Evolutionary conservation across 176 grass and related monocot genomes (phyloP).

Genomic region (Carex pumila): DNA sequence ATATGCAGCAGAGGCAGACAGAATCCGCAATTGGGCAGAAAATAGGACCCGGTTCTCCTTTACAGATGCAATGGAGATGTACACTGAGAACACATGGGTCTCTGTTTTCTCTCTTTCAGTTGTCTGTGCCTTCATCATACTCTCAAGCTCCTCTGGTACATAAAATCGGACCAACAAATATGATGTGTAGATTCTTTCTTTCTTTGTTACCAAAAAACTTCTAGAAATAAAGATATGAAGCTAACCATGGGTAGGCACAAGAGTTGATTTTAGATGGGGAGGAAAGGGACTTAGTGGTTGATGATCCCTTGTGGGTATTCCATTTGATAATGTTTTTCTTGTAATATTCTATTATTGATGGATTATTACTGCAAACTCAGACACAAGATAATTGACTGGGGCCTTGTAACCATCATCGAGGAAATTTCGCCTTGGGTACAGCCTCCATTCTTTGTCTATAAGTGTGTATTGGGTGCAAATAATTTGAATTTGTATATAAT

Average conservation of each 20-base stretch:
- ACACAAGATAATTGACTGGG: neutral
- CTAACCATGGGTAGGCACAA: neutral
- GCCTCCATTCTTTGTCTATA: neutral
- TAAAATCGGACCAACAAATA: conserved; percentile 17
- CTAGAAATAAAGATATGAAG: neutral
- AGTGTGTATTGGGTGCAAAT: neutral
- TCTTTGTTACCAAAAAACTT: neutral
- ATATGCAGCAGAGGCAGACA: conserved; percentile 86
- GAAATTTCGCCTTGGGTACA: neutral
- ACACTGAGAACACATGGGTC: conserved; percentile 87
- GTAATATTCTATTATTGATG: neutral
- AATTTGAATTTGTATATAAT: neutral
- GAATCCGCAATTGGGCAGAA: conserved; percentile 97
- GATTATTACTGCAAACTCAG: neutral
- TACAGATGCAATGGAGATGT: conserved; percentile 99
- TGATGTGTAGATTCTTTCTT: conserved; percentile 13
- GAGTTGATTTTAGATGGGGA: neutral
- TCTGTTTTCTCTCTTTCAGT: conserved; percentile 97
- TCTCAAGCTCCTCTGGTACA: conserved; percentile 82
- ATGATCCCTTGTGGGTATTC: neutral
- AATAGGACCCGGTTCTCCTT: conserved; percentile 84
- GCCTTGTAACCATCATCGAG: neutral
- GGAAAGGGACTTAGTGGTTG: neutral
- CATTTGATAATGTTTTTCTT: neutral
- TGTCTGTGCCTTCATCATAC: conserved; percentile 94